Percentiles rank a stretch among this genome's conserved stretches.
Evolutionary conservation across 106 monocot genomes (phyloP).

Genomic region (Dendrobium officinale): DNA sequence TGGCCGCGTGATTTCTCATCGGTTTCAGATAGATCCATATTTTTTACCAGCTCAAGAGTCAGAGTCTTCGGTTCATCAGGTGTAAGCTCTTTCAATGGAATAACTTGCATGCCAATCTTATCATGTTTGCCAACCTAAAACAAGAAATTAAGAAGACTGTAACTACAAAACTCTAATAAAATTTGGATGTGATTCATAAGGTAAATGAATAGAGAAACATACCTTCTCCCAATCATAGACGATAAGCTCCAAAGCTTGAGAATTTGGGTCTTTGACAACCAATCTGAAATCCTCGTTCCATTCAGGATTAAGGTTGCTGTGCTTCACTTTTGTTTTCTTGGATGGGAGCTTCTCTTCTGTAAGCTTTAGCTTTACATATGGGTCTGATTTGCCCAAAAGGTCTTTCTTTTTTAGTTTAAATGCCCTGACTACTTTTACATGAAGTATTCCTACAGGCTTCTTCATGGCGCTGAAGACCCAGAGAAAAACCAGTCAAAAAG

Average conservation of each 20-base stretch:
- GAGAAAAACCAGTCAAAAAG: neutral
- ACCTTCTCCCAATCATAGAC: constrained; percentile 72
- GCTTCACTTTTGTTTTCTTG: constrained; percentile 63
- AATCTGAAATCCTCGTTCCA: constrained; percentile 76
- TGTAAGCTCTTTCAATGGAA: constrained; percentile 39
- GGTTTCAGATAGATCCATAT: constrained; percentile 42
- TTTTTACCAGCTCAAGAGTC: constrained; percentile 49
- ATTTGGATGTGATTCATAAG: neutral
- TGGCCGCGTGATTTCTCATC: constrained; percentile 30
- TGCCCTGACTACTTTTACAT: constrained; percentile 45
- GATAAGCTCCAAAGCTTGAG: constrained; percentile 45
- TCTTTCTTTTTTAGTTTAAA: constrained; percentile 53
- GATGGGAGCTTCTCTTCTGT: constrained; percentile 46
- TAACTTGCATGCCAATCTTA: constrained; percentile 56
- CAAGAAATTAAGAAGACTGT: neutral
- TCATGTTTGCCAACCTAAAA: constrained; percentile 53
- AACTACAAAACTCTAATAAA: neutral
- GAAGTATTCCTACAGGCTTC: constrained; percentile 57
- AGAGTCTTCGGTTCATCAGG: constrained; percentile 37
- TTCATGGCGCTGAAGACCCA: constrained; percentile 28
- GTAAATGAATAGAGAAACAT: neutral
- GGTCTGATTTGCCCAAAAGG: constrained; percentile 57
- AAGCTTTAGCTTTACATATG: constrained; percentile 54
- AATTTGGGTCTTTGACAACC: constrained; percentile 45
- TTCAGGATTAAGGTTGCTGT: constrained; percentile 52